Percentiles rank a stretch among this genome's conserved stretches.
Evolutionary conservation across 1,284 basidiomycete genomes (phyloP).

Genomic region (Malassezia brasiliensis): DNA sequence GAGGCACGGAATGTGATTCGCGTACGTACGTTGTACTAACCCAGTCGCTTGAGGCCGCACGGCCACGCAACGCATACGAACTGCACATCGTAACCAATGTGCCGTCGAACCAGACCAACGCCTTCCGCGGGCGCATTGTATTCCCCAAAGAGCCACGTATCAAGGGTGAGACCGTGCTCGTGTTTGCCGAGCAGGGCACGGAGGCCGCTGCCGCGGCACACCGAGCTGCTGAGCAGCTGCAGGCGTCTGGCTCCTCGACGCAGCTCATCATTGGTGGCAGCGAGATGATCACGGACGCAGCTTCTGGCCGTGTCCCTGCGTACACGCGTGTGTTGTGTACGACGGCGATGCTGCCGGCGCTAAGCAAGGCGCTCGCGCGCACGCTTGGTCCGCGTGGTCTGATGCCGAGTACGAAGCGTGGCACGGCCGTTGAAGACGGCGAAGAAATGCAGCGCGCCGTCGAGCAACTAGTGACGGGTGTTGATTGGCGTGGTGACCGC

Average conservation of each 20-base stretch:
- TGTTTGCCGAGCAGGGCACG: constrained; percentile 43
- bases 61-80: constrained; percentile 41
- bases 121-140: constrained; percentile 39
- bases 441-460: constrained; percentile 57
- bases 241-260: constrained; percentile 9
- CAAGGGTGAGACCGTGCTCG: constrained; percentile 37
- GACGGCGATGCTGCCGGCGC: constrained; percentile 64
- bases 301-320: constrained; percentile 29
- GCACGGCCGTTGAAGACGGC: constrained; percentile 72
- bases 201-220: constrained; percentile 31
- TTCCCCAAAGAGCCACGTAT: constrained; percentile 36
- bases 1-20: constrained; percentile 14
- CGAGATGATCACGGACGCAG: constrained; percentile 39
- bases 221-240: constrained; percentile 8
- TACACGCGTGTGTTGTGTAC: constrained; percentile 71
- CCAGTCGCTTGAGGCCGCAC: constrained; percentile 23
- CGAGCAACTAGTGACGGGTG: constrained; percentile 65
- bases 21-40: constrained; percentile 2
- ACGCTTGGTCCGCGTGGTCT: constrained; percentile 84
- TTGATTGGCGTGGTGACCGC: constrained; percentile 88
- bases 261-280: constrained; percentile 33
- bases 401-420: constrained; percentile 88
- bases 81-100: constrained; percentile 43
- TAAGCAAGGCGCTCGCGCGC: constrained; percentile 64
- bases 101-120: constrained; percentile 42